These are phyloP conservation scores for Russula virescens DNA, from an alignment of 768 basidiomycete genomes.

Conservation along the genomic window DNA sequence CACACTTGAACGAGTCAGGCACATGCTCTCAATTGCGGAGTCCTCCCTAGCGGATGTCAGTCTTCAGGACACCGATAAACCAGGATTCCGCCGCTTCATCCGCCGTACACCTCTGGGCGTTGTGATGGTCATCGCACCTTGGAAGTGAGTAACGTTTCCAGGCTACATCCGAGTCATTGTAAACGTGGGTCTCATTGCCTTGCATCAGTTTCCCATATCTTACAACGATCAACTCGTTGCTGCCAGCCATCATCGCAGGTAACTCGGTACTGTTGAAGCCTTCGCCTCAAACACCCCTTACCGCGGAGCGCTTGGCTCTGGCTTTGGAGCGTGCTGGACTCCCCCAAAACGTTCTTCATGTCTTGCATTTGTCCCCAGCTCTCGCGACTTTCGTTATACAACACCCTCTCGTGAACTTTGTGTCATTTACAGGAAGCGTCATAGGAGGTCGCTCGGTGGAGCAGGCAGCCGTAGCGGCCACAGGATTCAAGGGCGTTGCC, in stretches of 20 bases:
- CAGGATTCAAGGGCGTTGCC: conserved; percentile 80
- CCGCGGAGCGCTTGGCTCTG: conserved; percentile 71
- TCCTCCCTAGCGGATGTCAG: conserved; percentile 67
- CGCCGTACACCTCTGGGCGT: conserved; percentile 81
- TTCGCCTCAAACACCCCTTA: conserved; percentile 91
- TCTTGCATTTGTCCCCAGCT: conserved; percentile 63
- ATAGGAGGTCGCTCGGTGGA: conserved; percentile 69
- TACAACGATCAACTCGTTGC: conserved; percentile 82
- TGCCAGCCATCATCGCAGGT: conserved; percentile 87
- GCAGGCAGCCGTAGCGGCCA: conserved; percentile 55
- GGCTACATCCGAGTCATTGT: not conserved
- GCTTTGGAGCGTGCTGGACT: conserved; percentile 74
- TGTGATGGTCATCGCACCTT: conserved; percentile 81
- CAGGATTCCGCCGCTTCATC: conserved; percentile 81
- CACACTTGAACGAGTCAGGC: conserved; percentile 71
- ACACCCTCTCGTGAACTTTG: conserved; percentile 67
- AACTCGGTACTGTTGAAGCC: conserved; percentile 92
- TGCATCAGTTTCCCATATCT: conserved; percentile 76
- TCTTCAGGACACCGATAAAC: conserved; percentile 71
- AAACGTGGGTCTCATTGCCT: not conserved
- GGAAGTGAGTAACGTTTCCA: conserved; percentile 60
- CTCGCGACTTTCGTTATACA: conserved; percentile 56
- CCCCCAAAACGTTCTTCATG: conserved; percentile 66
- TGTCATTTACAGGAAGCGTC: conserved; percentile 91
- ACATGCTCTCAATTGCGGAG: conserved; percentile 81